Conservation (phyloP, 78 protist species). For the Dictyostelium intermedium region DNA sequence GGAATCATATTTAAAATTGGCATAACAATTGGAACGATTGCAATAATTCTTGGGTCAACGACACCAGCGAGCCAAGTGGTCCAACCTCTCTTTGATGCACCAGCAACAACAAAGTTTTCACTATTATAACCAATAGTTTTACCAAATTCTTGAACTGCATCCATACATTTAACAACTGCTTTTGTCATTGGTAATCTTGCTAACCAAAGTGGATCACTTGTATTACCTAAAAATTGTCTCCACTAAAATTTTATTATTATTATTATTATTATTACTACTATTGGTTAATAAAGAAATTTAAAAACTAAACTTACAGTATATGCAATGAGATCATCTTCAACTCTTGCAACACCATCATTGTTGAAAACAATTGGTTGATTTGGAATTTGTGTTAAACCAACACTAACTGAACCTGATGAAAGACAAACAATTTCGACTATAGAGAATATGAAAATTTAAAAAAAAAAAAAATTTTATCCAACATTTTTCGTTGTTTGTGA, state of each 20-base stretch:
- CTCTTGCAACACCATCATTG: slow-evolving; percentile 57
- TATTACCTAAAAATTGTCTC: slow-evolving; percentile 67
- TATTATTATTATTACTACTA: background rate
- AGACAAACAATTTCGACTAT: slow-evolving; percentile 51
- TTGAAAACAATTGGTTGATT: slow-evolving; percentile 75
- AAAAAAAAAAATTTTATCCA: background rate
- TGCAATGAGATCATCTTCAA: slow-evolving; percentile 78
- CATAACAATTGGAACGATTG: slow-evolving; percentile 74
- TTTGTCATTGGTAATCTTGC: slow-evolving; percentile 85
- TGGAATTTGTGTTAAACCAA: slow-evolving; percentile 77
- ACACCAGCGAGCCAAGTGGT: slow-evolving; percentile 78
- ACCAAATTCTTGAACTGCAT: slow-evolving; percentile 67
- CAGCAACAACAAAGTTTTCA: slow-evolving; percentile 71
- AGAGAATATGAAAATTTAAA: background rate
- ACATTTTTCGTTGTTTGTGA: background rate
- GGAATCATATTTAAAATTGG: slow-evolving; percentile 56
- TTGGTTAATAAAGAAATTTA: no score
- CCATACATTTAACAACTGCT: slow-evolving; percentile 78
- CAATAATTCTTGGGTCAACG: slow-evolving; percentile 73
- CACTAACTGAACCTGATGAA: slow-evolving; percentile 37
- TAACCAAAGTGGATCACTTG: slow-evolving; percentile 74
- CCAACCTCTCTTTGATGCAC: slow-evolving; percentile 90
- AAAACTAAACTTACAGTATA: slow-evolving; percentile 46
- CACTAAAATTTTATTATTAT: slow-evolving; percentile 2
- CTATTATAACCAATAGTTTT: slow-evolving; percentile 8